These are phyloP conservation scores for Celoporthe dispersa DNA, from an alignment of 2,329 filamentous ascomycete genomes.

Conservation along the genomic window DNA sequence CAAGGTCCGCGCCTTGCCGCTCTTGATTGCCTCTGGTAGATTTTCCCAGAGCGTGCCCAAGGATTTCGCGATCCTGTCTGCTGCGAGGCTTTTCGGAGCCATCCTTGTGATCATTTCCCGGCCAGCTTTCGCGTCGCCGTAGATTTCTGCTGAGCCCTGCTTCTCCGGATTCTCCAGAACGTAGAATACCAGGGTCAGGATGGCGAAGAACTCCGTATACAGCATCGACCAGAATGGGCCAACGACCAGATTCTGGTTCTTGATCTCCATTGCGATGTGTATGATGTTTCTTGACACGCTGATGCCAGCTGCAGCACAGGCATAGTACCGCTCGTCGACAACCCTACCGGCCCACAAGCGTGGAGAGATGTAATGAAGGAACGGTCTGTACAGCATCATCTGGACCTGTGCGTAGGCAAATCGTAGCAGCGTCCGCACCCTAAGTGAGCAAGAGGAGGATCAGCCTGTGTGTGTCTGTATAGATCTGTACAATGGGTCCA, in stretches of 20 bases:
- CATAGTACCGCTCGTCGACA: conserved; percentile 78
- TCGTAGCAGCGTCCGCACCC: conserved; percentile 74
- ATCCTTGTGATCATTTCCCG: conserved; percentile 80
- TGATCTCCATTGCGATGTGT: conserved; percentile 79
- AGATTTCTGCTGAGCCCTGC: conserved; percentile 73
- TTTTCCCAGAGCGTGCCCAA: conserved; percentile 81
- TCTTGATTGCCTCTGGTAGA: conserved; percentile 73
- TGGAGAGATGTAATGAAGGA: conserved; percentile 80
- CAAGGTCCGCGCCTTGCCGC: conserved; percentile 43
- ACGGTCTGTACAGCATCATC: conserved; percentile 81
- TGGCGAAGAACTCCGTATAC: conserved; percentile 82
- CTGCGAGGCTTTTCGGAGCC: conserved; percentile 83
- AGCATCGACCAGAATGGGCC: conserved; percentile 88
- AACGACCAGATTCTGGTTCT: conserved; percentile 73
- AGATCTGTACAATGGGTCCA: background rate
- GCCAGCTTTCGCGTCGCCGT: conserved; percentile 84
- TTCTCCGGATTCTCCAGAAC: conserved; percentile 81
- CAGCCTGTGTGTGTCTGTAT: conserved; percentile 30
- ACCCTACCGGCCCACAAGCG: conserved; percentile 58
- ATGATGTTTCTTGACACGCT: conserved; percentile 74
- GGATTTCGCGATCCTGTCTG: conserved; percentile 80
- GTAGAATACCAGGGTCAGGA: conserved; percentile 79
- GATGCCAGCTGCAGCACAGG: conserved; percentile 67
- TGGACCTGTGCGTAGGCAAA: conserved; percentile 85
- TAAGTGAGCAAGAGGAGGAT: conserved; percentile 33